These are phyloP conservation scores for Pestalotiopsis sp. DNA, from an alignment of 2,329 filamentous ascomycete species.

Conservation along the genomic window DNA sequence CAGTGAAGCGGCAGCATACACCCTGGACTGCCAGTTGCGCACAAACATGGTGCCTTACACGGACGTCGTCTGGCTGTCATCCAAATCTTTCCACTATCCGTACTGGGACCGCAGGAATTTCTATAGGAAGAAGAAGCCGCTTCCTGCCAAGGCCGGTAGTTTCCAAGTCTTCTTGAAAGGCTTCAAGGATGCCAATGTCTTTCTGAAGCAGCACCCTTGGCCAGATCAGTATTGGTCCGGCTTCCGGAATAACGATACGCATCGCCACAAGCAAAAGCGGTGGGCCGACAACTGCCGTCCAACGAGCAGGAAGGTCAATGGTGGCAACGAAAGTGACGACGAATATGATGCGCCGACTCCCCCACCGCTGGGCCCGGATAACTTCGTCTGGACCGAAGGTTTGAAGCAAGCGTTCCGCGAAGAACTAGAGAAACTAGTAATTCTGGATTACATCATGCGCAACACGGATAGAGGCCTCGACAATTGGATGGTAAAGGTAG, in stretches of 20 bases:
- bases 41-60: constrained; percentile 96
- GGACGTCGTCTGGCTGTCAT: constrained; percentile 90
- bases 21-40: constrained; percentile 85
- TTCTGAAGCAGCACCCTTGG: constrained; percentile 94
- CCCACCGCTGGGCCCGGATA: constrained; percentile 45
- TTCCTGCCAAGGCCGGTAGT: constrained; percentile 90
- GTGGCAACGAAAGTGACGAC: constrained; percentile 53
- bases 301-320: constrained; percentile 38
- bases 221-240: constrained; percentile 81
- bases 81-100: constrained; percentile 97
- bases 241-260: constrained; percentile 68
- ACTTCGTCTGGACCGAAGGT: constrained; percentile 83
- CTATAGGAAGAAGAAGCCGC: constrained; percentile 81
- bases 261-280: constrained; percentile 67
- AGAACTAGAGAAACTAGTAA: constrained; percentile 94
- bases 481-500: constrained; percentile 99
- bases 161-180: constrained; percentile 98
- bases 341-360: constrained; percentile 39
- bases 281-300: constrained; percentile 88
- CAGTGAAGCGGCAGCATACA: constrained; percentile 95
- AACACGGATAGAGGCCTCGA: constrained; percentile 96
- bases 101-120: constrained; percentile 93
- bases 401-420: constrained; percentile 92
- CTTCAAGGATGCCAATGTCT: constrained; percentile 95
- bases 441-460: constrained; percentile 98